Evolutionary conservation across 208 protist species (phyloP).

Genomic region (Wallacemonas sp.): DNA sequence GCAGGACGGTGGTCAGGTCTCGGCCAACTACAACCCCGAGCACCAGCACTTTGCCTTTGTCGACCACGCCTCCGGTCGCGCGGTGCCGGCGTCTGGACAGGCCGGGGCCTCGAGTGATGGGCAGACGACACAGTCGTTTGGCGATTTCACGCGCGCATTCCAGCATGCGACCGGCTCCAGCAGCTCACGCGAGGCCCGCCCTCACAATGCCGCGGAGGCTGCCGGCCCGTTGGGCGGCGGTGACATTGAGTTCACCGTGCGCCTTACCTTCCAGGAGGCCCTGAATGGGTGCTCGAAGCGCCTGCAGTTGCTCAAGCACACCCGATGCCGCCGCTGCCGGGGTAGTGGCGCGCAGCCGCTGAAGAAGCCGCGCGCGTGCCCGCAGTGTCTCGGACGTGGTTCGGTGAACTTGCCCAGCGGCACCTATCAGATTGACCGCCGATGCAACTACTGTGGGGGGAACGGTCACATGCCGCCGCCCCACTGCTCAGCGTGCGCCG

Average conservation of each 20-base stretch:
- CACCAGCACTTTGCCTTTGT: constrained; percentile 72
- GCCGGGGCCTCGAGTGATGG: not conserved
- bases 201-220: constrained; percentile 49
- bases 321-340: constrained; percentile 52
- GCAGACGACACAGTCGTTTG: constrained; percentile 27
- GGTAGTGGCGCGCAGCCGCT: constrained; percentile 43
- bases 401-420: constrained; percentile 66
- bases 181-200: constrained; percentile 15
- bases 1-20: constrained; percentile 68
- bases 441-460: constrained; percentile 77
- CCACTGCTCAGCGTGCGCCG: constrained; percentile 60
- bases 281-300: constrained; percentile 58
- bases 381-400: constrained; percentile 83
- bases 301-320: constrained; percentile 45
- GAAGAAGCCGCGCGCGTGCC: constrained; percentile 51
- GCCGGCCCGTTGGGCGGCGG: constrained; percentile 43
- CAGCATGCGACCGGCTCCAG: constrained; percentile 37
- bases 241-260: constrained; percentile 64
- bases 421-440: constrained; percentile 86
- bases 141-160: constrained; percentile 49
- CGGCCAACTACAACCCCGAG: constrained; percentile 83
- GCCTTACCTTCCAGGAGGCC: constrained; percentile 76
- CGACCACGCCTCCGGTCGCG: constrained; percentile 53
- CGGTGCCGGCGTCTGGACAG: not conserved
- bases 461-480: constrained; percentile 63